phyloP scores from a whole-genome alignment of 2,329 filamentous ascomycete species.

The Aspergillus sp. region DNA sequence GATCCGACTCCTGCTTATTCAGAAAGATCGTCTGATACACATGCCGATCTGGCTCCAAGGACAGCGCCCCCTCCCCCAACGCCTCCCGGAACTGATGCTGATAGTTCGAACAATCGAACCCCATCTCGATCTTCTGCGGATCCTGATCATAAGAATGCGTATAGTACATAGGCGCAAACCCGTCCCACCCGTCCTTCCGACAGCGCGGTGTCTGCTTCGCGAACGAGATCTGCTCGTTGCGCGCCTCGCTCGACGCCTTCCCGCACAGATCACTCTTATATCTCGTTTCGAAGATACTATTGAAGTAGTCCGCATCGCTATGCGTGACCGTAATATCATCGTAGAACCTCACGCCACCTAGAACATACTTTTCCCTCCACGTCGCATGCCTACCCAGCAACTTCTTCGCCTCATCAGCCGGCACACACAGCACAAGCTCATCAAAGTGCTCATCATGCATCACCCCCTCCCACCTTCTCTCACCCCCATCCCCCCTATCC shows the following conservation, averaged over 20 bases:
- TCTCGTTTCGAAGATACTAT: constrained; percentile 58
- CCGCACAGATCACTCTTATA: constrained; percentile 55
- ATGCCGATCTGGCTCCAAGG: constrained; percentile 56
- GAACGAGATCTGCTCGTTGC: constrained; percentile 49
- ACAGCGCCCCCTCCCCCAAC: constrained; percentile 26
- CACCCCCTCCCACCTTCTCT: constrained; percentile 20
- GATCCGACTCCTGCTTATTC: constrained; percentile 56
- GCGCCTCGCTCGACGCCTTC: constrained; percentile 45
- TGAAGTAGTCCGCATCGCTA: constrained; percentile 59
- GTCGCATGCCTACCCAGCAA: constrained; percentile 55
- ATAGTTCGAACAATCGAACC: constrained; percentile 75
- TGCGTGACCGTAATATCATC: constrained; percentile 66
- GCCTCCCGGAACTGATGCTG: constrained; percentile 66
- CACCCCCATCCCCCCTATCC: background rate
- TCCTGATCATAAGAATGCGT: constrained; percentile 59
- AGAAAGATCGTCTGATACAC: constrained; percentile 70
- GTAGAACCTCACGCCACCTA: constrained; percentile 68
- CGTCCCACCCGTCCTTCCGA: constrained; percentile 38
- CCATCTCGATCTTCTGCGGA: constrained; percentile 60
- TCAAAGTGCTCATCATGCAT: constrained; percentile 53
- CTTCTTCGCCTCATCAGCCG: constrained; percentile 57
- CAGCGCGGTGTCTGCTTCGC: constrained; percentile 45
- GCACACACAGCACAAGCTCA: constrained; percentile 60
- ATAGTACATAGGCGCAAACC: constrained; percentile 62
- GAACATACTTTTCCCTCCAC: constrained; percentile 65